Evolutionary conservation across 2,329 filamentous ascomycete species (phyloP).

Genomic region (Monosporascus sp.): DNA sequence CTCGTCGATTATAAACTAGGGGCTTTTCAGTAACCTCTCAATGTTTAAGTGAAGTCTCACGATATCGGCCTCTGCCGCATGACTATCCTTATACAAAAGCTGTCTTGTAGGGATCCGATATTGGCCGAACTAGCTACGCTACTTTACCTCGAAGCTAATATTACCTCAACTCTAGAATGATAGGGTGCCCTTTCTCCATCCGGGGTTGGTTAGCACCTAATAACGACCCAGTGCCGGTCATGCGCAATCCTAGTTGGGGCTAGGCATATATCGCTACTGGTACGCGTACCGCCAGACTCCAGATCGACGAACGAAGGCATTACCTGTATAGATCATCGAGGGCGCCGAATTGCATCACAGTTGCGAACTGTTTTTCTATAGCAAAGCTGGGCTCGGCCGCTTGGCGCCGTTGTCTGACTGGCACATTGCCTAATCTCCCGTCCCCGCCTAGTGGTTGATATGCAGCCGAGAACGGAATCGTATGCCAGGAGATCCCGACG

Average conservation of each 20-base stretch:
- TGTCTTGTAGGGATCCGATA: neutral
- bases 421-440: neutral
- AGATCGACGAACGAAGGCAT: neutral
- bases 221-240: no score
- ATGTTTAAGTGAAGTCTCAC: neutral
- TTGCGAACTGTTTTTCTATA: neutral
- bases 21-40: no score
- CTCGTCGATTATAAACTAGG: no score
- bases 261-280: no score
- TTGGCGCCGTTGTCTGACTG: neutral
- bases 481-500: neutral
- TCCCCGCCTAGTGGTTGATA: neutral
- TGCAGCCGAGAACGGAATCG: neutral
- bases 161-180: no score
- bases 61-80: neutral
- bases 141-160: no score
- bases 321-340: neutral
- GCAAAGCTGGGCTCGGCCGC: neutral
- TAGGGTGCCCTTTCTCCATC: no score
- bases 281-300: no score
- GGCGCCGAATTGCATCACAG: neutral
- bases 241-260: no score
- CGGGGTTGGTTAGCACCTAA: no score
- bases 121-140: no score
- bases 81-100: neutral